phyloP scores from a whole-genome alignment of 768 basidiomycete species.

The Cantharellus cinnabarinus region DNA sequence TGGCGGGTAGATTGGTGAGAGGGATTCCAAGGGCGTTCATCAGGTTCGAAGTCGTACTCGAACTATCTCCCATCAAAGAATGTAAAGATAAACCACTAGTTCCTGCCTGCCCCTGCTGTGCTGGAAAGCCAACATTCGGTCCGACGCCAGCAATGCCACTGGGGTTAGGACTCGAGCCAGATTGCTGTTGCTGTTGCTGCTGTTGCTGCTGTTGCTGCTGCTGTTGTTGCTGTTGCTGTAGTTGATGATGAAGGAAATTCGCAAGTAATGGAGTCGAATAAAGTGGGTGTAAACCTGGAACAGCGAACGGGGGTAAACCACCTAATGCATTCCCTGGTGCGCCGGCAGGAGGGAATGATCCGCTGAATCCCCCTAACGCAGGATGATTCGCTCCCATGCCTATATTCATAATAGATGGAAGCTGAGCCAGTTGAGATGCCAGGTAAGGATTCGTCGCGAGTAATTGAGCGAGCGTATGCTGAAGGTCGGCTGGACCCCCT shows the following conservation, averaged over 20 bases:
- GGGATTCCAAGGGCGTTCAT: too few relatives aligned
- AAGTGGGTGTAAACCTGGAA: background rate
- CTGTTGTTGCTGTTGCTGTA: background rate
- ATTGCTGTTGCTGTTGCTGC: background rate
- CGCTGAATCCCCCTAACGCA: background rate
- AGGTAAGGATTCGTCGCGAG: conserved; percentile 1
- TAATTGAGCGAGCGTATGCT: background rate
- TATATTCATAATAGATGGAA: background rate
- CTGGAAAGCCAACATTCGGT: background rate
- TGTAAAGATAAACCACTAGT: background rate
- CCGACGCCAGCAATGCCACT: background rate
- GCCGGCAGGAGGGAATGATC: background rate
- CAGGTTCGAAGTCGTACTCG: too few relatives aligned
- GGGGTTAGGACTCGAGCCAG: background rate
- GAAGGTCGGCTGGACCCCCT: background rate
- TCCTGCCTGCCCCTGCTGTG: background rate
- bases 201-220: background rate
- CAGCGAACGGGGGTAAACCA: background rate
- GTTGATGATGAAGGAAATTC: background rate
- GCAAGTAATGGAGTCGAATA: background rate
- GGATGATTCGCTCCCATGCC: background rate
- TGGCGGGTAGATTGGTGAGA: too few relatives aligned
- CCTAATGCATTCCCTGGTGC: background rate
- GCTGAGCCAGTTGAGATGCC: background rate
- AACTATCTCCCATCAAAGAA: background rate